Base-by-base conservation (phyloP, 2,329 filamentous ascomycete genomes). In the Aspergillus fischeri region DNA sequence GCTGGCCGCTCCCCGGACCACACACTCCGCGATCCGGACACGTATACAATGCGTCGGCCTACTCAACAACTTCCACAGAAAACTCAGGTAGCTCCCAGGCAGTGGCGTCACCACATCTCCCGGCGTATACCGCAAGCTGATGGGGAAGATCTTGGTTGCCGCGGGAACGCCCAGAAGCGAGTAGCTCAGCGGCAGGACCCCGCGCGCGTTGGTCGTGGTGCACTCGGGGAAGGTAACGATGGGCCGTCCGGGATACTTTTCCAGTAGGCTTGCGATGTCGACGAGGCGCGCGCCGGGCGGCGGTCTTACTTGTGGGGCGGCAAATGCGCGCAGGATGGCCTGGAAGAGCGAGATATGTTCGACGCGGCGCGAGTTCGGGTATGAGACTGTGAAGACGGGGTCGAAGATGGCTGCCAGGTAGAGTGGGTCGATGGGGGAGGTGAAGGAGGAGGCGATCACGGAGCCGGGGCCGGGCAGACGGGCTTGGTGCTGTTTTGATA, bases 361-460 rank as follows among this genome's bases (percentile, higher is more conserved):
- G 27, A 99, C 89, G 58, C 86, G 84, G 49, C 85, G 83, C 3
- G 86, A 88, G 58, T 81, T 79, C 0, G 92, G 91, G 73, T 91
- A 97, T 0, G 89, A 91, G 49, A 90, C 80, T 10, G 92, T 95
- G 77, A 99, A 97, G 72, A 99, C 83, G 2, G 94, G 94, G 72
- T 97, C 91, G 79, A 97, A 99, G 69, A 97, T 91, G 61, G 92
- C 92, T 58, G 94, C 91, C 25, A 99, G 86, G 75, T 97, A 99
- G 56, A 99, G 79, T 17, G 92, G 88, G 73, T 99, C 94, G 71
- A 99, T 85, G 8, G 94, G 94, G 9, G 90, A 95, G 35, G 92
- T 97, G 72, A 92, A 94, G 60, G 91, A 94, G 52, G 90, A 89
- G 51, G 91, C 92, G 67, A 99, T 94, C 65, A 99, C 81, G 55